Percentiles rank a stretch among this genome's conserved stretches.
These are phyloP conservation scores for Anaeromyces robustus DNA, from an alignment of 192 early-diverging fungal species.

Conservation along the genomic window DNA sequence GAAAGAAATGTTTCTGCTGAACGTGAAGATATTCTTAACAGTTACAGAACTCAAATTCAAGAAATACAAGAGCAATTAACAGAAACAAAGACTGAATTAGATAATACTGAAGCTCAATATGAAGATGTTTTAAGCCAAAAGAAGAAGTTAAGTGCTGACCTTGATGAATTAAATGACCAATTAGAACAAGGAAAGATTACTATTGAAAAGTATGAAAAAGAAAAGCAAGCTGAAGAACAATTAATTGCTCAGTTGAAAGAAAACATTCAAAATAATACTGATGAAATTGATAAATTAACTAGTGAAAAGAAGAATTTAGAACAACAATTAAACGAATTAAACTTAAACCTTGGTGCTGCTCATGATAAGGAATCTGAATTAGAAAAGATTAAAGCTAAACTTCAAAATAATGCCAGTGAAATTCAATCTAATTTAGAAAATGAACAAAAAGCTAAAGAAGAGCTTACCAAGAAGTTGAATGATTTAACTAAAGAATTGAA, in stretches of 20 bases:
- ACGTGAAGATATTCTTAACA: slow-evolving; percentile 66
- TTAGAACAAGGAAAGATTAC: slow-evolving; percentile 13
- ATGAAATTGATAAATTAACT: slow-evolving; percentile 17
- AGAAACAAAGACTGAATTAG: slow-evolving; percentile 18
- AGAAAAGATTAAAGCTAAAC: slow-evolving; percentile 23
- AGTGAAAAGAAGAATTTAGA: slow-evolving; percentile 25
- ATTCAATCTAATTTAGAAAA: slow-evolving; percentile 25
- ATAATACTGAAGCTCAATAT: slow-evolving; percentile 24
- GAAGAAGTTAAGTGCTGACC: slow-evolving; percentile 18
- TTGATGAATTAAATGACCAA: slow-evolving; percentile 12
- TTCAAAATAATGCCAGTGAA: slow-evolving; percentile 21
- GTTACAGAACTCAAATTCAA: slow-evolving; percentile 49
- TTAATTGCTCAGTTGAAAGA: slow-evolving; percentile 29
- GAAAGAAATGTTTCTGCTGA: slow-evolving; percentile 62
- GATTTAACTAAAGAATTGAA: slow-evolving; percentile 20
- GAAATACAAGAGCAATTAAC: slow-evolving; percentile 26
- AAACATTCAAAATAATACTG: slow-evolving; percentile 19
- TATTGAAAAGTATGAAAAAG: slow-evolving; percentile 34
- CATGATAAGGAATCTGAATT: slow-evolving; percentile 22
- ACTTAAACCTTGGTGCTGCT: slow-evolving; percentile 22
- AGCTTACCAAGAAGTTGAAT: slow-evolving; percentile 12
- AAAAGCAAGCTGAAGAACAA: slow-evolving; percentile 24
- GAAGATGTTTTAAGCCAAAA: slow-evolving; percentile 19
- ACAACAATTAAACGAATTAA: slow-evolving; percentile 18
- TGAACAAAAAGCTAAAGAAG: slow-evolving; percentile 19